Percentiles rank a stretch among this genome's conserved stretches.
These are phyloP conservation scores for Parmales sp. DNA, from an alignment of 108 stramenopile species.

Conservation along the genomic window DNA sequence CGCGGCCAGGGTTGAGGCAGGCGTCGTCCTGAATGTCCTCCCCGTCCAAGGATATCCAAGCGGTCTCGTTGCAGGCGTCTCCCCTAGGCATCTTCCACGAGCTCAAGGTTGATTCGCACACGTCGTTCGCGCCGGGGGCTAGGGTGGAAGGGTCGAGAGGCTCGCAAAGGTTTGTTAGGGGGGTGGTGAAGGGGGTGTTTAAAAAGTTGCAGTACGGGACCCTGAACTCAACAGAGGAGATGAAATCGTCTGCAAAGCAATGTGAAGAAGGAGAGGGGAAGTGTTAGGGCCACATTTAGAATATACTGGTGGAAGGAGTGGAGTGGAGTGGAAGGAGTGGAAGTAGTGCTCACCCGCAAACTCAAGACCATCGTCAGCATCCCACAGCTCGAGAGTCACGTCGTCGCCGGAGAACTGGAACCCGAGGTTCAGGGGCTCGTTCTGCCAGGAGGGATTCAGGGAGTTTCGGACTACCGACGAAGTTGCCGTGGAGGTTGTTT, in stretches of 20 bases:
- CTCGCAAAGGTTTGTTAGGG: no score
- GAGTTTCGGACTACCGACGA: neutral
- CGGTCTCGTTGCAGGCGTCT: constrained; percentile 8
- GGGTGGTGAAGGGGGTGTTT: neutral
- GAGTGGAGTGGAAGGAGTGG: no score
- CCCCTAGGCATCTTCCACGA: no score
- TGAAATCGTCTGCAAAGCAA: no score
- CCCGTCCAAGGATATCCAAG: neutral
- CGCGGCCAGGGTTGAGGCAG: neutral
- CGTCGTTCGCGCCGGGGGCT: constrained; percentile 4
- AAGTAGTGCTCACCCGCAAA: neutral
- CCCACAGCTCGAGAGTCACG: neutral
- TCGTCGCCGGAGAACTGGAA: neutral
- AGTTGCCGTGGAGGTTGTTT: no score
- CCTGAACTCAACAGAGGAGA: neutral
- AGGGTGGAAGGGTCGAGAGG: no score
- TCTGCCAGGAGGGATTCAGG: neutral
- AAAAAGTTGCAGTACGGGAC: neutral
- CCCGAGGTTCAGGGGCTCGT: neutral
- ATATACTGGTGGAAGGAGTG: no score
- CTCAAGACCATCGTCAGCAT: neutral
- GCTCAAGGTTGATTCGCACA: no score
- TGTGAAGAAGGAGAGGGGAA: no score
- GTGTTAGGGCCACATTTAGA: no score
- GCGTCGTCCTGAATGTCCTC: neutral